Conservation (phyloP, 257 asterid species). For the Marsdenia floribunda region DNA sequence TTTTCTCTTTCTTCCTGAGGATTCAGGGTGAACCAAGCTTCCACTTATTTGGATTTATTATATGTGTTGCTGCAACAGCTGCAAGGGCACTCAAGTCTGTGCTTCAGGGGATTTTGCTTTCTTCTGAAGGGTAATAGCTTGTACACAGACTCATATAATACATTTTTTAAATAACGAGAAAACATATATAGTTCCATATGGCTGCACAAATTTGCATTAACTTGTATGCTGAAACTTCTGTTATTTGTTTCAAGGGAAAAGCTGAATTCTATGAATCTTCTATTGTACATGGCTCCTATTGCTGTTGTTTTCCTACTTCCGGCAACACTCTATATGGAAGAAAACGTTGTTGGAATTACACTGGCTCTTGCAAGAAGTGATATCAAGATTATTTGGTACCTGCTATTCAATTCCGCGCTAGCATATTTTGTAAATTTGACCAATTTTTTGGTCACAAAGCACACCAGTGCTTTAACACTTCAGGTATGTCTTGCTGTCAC, state of each 20-base stretch:
- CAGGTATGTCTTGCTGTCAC: conserved; percentile 39
- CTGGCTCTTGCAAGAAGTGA: conserved; percentile 54
- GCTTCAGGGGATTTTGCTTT: conserved; percentile 58
- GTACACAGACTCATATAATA: not conserved
- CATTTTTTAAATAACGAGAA: not conserved
- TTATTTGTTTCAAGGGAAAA: conserved; percentile 38
- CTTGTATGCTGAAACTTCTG: conserved; percentile 23
- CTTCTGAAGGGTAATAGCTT: conserved; percentile 52
- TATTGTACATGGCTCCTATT: conserved; percentile 62
- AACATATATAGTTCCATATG: not conserved
- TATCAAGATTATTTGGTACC: conserved; percentile 48
- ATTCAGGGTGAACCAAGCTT: conserved; percentile 59
- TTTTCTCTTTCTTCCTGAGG: conserved; percentile 13
- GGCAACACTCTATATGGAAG: conserved; percentile 52
- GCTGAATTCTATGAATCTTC: conserved; percentile 60
- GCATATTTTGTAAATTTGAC: conserved; percentile 65
- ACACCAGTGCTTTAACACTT: conserved; percentile 63
- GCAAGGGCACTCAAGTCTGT: conserved; percentile 65
- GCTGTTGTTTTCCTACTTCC: conserved; percentile 60
- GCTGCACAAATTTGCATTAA: not conserved
- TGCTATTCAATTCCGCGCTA: conserved; percentile 58
- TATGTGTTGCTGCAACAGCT: conserved; percentile 60
- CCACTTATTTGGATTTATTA: conserved; percentile 57
- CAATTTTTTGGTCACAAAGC: conserved; percentile 66
- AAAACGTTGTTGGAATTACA: conserved; percentile 57